phyloP scores from a whole-genome alignment of 306 rosid species.

The Erythrophleum fordii region DNA sequence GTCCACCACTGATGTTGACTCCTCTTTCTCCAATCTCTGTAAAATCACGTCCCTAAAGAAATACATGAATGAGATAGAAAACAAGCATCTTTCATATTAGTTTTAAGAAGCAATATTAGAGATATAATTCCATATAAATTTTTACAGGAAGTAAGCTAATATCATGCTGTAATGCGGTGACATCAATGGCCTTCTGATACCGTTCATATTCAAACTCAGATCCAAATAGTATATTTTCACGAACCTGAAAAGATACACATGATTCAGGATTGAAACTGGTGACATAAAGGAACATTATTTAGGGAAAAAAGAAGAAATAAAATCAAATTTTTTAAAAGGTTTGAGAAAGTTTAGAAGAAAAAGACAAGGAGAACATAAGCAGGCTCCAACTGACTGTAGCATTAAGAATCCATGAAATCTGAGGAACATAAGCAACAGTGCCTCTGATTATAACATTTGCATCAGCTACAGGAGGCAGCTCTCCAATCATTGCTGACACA shows the following conservation, averaged over 20 bases:
- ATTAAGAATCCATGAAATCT: conserved; percentile 95
- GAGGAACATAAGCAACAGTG: conserved; percentile 92
- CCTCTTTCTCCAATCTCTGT: conserved; percentile 98
- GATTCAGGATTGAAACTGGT: conserved; percentile 31
- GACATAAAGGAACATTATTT: neutral
- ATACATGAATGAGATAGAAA: conserved; percentile 5
- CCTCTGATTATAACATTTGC: conserved; percentile 70
- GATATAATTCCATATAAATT: conserved; percentile 34
- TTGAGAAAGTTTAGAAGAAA: neutral
- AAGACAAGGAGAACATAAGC: neutral
- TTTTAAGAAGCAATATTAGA: conserved; percentile 29
- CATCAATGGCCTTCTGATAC: conserved; percentile 72
- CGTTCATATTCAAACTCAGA: conserved; percentile 63
- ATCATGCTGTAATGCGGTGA: conserved; percentile 76
- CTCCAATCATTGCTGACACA: conserved; percentile 85
- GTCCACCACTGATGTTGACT: conserved; percentile 94
- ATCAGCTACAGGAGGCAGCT: conserved; percentile 61
- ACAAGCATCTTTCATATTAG: neutral
- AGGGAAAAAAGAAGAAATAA: neutral
- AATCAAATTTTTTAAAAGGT: neutral
- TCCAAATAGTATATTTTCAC: conserved; percentile 85
- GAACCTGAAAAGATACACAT: conserved; percentile 58
- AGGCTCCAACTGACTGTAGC: conserved; percentile 77
- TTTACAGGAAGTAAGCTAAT: conserved; percentile 78
- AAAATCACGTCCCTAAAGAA: conserved; percentile 72